Conservation (phyloP, 2,329 filamentous ascomycete species). For the Pseudocercospora cruenta region DNA sequence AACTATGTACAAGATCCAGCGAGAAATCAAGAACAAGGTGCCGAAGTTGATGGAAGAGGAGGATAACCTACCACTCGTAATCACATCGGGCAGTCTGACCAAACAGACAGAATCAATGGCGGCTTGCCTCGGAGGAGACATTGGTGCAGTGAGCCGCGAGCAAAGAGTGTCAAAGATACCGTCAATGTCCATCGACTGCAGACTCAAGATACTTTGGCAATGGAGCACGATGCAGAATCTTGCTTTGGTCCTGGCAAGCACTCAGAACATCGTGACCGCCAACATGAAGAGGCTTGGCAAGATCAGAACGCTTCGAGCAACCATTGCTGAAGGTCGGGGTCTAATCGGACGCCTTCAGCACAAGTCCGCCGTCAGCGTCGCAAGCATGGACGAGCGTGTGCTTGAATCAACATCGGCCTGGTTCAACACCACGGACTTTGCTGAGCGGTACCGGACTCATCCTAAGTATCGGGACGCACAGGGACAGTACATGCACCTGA, state of each 20-base stretch:
- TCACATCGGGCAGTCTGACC: neutral
- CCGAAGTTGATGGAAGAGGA: neutral
- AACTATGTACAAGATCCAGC: neutral
- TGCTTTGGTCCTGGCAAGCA: neutral
- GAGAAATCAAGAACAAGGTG: neutral
- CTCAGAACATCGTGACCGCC: neutral
- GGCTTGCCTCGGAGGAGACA: neutral
- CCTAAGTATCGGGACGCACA: neutral
- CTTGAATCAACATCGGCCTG: neutral
- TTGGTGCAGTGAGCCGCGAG: neutral
- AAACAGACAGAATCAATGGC: neutral
- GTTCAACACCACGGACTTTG: neutral
- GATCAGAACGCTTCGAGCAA: neutral
- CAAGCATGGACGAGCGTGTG: neutral
- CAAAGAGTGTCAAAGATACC: neutral
- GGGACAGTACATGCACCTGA: neutral
- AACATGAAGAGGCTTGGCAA: neutral
- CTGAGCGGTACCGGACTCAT: neutral
- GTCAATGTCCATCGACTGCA: neutral
- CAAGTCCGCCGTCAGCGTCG: neutral
- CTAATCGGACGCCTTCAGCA: neutral
- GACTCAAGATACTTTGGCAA: neutral
- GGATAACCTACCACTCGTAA: neutral
- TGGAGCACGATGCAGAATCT: neutral
- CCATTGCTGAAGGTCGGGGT: neutral